Evolutionary conservation across 306 rosid genomes (phyloP).

Genomic region (Cotoneaster glaucophyllus): DNA sequence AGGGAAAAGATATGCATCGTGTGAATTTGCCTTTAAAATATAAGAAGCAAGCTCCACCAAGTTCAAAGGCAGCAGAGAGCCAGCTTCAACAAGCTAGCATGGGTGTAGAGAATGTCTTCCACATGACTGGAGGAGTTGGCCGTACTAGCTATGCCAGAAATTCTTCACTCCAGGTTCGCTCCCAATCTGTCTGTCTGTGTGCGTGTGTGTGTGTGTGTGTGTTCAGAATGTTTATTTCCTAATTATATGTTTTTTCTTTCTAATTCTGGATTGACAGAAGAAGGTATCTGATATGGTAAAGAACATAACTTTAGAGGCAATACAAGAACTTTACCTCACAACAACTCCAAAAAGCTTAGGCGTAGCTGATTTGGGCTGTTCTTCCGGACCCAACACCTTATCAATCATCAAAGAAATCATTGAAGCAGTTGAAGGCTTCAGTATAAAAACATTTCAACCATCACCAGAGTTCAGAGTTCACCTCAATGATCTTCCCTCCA

Average conservation of each 20-base stretch:
- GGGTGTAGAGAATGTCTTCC: slow-evolving; percentile 79
- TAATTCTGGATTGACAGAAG: slow-evolving; percentile 39
- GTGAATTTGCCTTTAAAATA: slow-evolving; percentile 32
- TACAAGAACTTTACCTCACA: slow-evolving; percentile 47
- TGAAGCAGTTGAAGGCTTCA: slow-evolving; percentile 40
- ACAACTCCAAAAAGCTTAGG: slow-evolving; percentile 67
- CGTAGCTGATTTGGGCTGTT: slow-evolving; percentile 90
- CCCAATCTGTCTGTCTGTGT: not conserved
- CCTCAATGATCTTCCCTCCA: slow-evolving; percentile 90
- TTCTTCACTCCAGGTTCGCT: slow-evolving; percentile 67
- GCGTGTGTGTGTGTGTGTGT: not conserved
- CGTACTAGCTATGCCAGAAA: slow-evolving; percentile 83
- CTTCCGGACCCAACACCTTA: slow-evolving; percentile 80
- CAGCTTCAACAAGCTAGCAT: slow-evolving; percentile 17
- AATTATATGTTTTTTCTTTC: not conserved
- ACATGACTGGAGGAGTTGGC: slow-evolving; percentile 85
- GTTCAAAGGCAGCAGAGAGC: slow-evolving; percentile 5
- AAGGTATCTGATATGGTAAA: slow-evolving; percentile 69
- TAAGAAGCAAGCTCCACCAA: slow-evolving; percentile 13
- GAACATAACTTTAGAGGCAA: slow-evolving; percentile 62
- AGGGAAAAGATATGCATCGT: slow-evolving; percentile 17
- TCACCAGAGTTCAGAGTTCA: slow-evolving; percentile 58
- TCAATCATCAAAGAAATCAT: slow-evolving; percentile 72
- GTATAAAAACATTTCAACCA: slow-evolving; percentile 35
- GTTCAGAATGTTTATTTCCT: not conserved